These are phyloP conservation scores for Pulveroboletus sp. DNA, from an alignment of 768 basidiomycete genomes.

Conservation along the genomic window DNA sequence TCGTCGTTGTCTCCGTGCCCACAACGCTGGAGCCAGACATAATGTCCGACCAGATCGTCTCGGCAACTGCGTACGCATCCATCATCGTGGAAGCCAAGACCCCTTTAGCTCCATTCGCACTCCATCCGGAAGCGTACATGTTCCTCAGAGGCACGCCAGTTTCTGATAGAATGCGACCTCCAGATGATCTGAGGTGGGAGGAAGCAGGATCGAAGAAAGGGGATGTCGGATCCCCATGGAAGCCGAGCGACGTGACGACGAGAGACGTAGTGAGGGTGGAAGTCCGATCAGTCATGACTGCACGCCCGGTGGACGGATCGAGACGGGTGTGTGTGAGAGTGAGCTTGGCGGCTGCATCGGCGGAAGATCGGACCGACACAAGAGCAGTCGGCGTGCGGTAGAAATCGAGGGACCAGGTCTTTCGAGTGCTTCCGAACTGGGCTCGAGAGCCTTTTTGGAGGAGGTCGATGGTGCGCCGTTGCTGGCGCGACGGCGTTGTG, in stretches of 20 bases:
- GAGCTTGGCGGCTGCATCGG: conserved; percentile 40
- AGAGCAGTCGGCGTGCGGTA: conserved; percentile 66
- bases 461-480: conserved; percentile 62
- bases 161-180: conserved; percentile 46
- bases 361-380: conserved; percentile 16
- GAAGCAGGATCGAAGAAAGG: conserved; percentile 57
- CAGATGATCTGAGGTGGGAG: conserved; percentile 51
- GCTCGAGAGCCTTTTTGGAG: conserved; percentile 60
- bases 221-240: conserved; percentile 60
- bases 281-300: conserved; percentile 53
- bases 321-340: conserved; percentile 59
- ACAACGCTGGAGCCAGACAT: conserved; percentile 12
- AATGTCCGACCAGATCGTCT: conserved; percentile 63
- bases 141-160: conserved; percentile 42
- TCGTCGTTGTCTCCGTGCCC: conserved; percentile 15
- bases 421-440: conserved; percentile 44
- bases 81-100: conserved; percentile 93
- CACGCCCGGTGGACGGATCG: conserved; percentile 44
- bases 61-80: conserved; percentile 78
- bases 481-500: conserved; percentile 51
- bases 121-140: conserved; percentile 95
- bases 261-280: conserved; percentile 61
- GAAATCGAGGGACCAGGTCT: conserved; percentile 81
- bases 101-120: conserved; percentile 84
- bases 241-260: conserved; percentile 85